Base-by-base conservation (phyloP, 176 grass and related monocot species). In the Oropetium thomaeum region DNA sequence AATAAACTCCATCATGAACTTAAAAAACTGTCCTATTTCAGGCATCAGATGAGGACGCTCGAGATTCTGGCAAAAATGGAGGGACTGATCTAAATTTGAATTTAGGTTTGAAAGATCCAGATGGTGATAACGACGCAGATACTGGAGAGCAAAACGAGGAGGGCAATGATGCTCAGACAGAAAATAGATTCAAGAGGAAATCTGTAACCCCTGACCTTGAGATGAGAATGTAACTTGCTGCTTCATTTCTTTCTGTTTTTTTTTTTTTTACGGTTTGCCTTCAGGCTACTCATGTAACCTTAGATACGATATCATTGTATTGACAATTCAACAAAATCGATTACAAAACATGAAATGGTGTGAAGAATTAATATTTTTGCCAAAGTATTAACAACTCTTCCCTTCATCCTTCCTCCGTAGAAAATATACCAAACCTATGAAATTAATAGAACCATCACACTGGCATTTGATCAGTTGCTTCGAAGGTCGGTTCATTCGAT, bases 61-160 rank as follows among this genome's bases (percentile, higher is more conserved):
- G 54, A 76, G 43, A 78, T 52, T 81, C 65, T 4, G 64, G 64
- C 38, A 84, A 87, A 79, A 74, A 85, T 30, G 77, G 73, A 58
- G 84, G 84, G 15, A 84, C 91, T 23, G 84, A 93, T 26, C 63
- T 93, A 49, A 89, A 93, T 66, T 71, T 93, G 44, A 93, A 89
- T 80, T 84, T 93, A 53, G 91, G 84, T 87, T 79, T 82, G 4
- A 85, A 73, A 74, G 87, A 81, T 17, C 84, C 75, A 1, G 75
- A 93, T 7, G 74, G 78, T 58, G 91, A 85, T 23, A 68, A 67
- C 4, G 81, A 87, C 45, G 54, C 53, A 76, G 84, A 87, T 42
- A 79, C 52, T 66, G 48, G 35, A 8, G 70, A 83, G 54, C 78
- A 82, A 19, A 69, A 77, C 0, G 74, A 87, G 58, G 68, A 2